Evolutionary conservation across 352 stramenopile genomes (phyloP).

Genomic region (Pythium chondricola): DNA sequence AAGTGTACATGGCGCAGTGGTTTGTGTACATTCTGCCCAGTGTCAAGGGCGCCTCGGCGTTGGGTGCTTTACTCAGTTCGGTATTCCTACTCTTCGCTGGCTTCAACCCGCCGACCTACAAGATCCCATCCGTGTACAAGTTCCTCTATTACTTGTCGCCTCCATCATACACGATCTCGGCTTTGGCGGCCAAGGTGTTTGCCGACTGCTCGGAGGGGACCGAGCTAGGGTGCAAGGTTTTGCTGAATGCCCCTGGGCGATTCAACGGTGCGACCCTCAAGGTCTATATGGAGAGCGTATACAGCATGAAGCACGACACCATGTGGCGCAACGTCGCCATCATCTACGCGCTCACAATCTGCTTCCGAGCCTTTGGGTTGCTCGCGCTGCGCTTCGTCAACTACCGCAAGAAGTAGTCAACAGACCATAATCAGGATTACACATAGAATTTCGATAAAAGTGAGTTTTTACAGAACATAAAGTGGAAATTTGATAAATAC

Average conservation of each 20-base stretch:
- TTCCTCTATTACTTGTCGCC: constrained; percentile 53
- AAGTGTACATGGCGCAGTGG: constrained; percentile 43
- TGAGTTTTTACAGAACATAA: too few species aligned
- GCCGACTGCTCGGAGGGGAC: constrained; percentile 19
- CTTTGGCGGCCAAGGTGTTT: constrained; percentile 33
- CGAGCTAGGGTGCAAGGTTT: constrained; percentile 24
- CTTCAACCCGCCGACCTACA: constrained; percentile 43
- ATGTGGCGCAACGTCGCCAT: constrained; percentile 35
- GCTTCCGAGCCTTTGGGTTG: constrained; percentile 28
- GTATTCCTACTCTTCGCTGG: constrained; percentile 54
- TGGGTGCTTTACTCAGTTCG: constrained; percentile 34
- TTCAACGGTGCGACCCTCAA: constrained; percentile 35
- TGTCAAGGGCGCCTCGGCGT: constrained; percentile 25
- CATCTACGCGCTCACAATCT: constrained; percentile 26
- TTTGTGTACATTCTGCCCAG: constrained; percentile 39
- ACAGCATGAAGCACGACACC: constrained; percentile 46
- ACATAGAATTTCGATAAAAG: too few species aligned
- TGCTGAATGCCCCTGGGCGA: constrained; percentile 16
- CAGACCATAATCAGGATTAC: too few species aligned
- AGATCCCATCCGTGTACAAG: constrained; percentile 43
- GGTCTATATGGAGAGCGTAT: constrained; percentile 38
- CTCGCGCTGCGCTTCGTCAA: constrained; percentile 41
- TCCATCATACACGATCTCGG: constrained; percentile 39
- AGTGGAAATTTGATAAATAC: too few species aligned
- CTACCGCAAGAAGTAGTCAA: constrained; percentile 22